Evolutionary conservation across 192 early-diverging fungal species (phyloP), one percentile per base, ranked within the genome.

Genomic region (Coemansia sp.): DNA sequence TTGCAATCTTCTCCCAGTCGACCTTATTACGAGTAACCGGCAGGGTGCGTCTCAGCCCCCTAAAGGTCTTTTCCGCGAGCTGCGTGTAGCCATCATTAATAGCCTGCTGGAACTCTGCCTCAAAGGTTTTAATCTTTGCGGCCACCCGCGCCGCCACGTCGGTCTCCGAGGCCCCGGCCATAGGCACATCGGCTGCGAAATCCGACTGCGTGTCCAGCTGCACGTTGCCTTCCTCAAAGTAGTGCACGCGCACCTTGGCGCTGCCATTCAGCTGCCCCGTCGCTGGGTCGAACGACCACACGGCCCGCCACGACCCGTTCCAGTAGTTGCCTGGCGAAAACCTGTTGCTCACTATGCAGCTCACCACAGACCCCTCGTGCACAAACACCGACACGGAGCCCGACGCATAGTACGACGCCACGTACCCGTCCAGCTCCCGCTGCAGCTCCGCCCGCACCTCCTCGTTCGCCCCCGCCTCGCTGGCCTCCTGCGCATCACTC

Each of bases 161-260:
- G 8, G 36, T 46, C 38, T 23, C 60, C n/a, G n/a, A n/a, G n/a
- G n/a, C n/a, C 7, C n/a, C 10, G 10, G 2, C 23, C 8, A 17
- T 17, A 9, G 30, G 17, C 9, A 80, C 51, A 32, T 70, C 68
- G 6, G 54, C 56, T 0, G 67, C 43, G 32, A 87, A 65, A 6
- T 90, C 86, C 56, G 91, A 90, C 18, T 81, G 75, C 18, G 88
- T 80, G 48, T 92, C 87, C 35, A 97, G 67, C 72, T 99, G 97
- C 33, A 99, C 94, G 56, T 99, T 99, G 13, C 97, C 97, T 58
- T 99, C 94, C 80, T 99, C 97, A 70, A 94, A 99, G 69, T 99
- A 99, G 60, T 99, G 97, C 14, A 99, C 93, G 36, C 86, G 78
- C 18, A 90, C 88, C 58, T 85, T 84, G 22, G 88, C 60, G 13